A percentile compares a stretch with the other conserved stretches of the same genome.
Evolutionary conservation across 768 basidiomycete species (phyloP).

Genomic region (Lactifluus piperatus): DNA sequence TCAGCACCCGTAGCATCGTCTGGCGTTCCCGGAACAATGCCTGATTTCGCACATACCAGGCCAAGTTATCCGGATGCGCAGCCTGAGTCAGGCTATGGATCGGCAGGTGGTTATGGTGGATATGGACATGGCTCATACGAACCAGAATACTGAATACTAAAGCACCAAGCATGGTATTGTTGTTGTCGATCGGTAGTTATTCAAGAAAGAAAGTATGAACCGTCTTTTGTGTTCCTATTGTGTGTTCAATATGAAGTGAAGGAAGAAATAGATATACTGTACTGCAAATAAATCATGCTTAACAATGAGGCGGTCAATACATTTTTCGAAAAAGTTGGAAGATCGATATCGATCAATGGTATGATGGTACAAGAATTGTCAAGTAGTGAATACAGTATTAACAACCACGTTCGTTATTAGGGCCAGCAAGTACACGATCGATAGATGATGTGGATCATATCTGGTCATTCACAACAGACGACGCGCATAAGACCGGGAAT

Average conservation of each 20-base stretch:
- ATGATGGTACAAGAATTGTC: neutral
- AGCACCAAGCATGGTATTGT: neutral
- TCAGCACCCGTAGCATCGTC: slow-evolving; percentile 2
- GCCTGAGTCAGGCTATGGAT: slow-evolving; percentile 10
- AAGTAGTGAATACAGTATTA: neutral
- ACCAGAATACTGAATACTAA: slow-evolving; percentile 2
- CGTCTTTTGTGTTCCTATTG: neutral
- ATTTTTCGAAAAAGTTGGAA: neutral
- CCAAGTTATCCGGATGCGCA: slow-evolving; percentile 17
- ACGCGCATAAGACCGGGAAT: slow-evolving; percentile 76
- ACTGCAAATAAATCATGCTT: neutral
- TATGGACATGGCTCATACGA: slow-evolving; percentile 11
- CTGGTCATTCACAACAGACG: slow-evolving; percentile 30
- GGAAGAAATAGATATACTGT: neutral
- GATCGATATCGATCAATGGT: neutral
- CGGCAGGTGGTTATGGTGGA: neutral
- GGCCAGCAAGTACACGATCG: neutral
- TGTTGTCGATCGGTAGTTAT: neutral
- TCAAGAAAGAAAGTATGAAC: too few species aligned
- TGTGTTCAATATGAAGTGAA: neutral
- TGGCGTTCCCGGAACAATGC: neutral
- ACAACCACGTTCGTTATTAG: neutral
- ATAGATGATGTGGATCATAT: neutral
- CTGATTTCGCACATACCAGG: neutral
- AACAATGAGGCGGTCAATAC: neutral